Evolutionary conservation across 306 rosid genomes (phyloP), one percentile per base, ranked within the genome.

Genomic region (Betula pendula): DNA sequence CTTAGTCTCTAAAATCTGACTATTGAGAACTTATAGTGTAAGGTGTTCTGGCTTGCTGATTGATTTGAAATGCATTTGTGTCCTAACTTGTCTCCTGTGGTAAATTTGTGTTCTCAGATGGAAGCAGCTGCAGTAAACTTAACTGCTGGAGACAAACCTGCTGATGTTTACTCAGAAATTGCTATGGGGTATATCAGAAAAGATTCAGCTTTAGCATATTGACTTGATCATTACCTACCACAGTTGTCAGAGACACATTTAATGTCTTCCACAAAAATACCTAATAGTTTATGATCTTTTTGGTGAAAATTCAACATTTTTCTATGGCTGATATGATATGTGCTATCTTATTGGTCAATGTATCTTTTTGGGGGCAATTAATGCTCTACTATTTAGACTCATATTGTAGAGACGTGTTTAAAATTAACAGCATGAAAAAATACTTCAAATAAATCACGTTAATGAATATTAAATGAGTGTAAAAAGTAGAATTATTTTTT

Each of bases 101-200:
- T 62, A n/a, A 68, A 69, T 51, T 69, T 55, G 67, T 75, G 62
- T 68, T 74, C 62, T 79, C 84, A 92, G 97, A 83, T 87, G 76
- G 97, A 92, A 85, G 97, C 96, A 81, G 96, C 96, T 62, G 97
- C 97, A 22, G 97, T 92, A 59, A 92, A 90, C 84, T 90, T 92
- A 69, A 91, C 89, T 49, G 88, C 90, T 69, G 92, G 90, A 80
- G 92, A 84, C 50, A 87, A 90, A 79, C 96, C 96, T 69, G 88
- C 96, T 48, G 96, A 92, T 86, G 96, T 92, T 49, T 92, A 90
- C 86, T 80, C 97, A 29, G 97, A 92, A 87, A 92, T 92, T 81
- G 97, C 97, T 45, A 71, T 49, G 72, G 88, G 96, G 97, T 90
- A 84, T 74, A 73, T 62, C 75, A n/a, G n/a, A n/a, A n/a, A 31